Evolutionary conservation across 495 filamentous ascomycete genomes (phyloP).

Genomic region (Aspergillus mulundensis): DNA sequence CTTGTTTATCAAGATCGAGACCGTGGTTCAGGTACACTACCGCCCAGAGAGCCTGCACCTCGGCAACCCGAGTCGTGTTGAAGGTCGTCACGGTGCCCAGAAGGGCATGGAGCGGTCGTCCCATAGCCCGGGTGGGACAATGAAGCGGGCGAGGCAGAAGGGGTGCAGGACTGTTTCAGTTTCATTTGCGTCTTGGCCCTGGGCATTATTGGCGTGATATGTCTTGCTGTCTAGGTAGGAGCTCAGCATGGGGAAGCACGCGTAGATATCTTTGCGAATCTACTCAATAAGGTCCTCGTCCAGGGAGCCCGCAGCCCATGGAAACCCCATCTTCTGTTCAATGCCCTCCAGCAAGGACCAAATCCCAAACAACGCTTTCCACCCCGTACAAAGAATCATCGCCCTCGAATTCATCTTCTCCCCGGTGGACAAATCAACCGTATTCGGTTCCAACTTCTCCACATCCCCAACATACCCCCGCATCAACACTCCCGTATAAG

Average conservation of each 20-base stretch:
- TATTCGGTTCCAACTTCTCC: background rate
- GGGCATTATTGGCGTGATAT: conserved; percentile 2
- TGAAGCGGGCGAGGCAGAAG: conserved; percentile 61
- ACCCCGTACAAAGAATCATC: conserved; percentile 66
- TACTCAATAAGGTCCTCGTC: conserved; percentile 21
- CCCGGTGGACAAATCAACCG: background rate
- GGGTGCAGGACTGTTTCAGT: conserved; percentile 33
- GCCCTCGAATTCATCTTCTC: conserved; percentile 37
- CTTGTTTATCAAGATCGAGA: conserved; percentile 10
- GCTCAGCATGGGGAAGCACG: conserved; percentile 58
- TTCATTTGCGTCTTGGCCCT: conserved; percentile 29
- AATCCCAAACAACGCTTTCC: conserved; percentile 59
- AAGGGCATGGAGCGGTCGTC: conserved; percentile 60
- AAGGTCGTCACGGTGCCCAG: conserved; percentile 59
- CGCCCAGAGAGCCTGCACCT: conserved; percentile 70
- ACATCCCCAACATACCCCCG: conserved; percentile 62
- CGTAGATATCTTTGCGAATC: conserved; percentile 64
- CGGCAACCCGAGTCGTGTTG: conserved; percentile 54
- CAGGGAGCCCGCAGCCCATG: conserved; percentile 29
- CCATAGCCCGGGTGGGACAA: conserved; percentile 58
- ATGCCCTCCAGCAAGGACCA: conserved; percentile 55
- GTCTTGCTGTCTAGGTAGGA: background rate
- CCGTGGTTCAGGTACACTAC: conserved; percentile 55
- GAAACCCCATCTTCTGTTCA: conserved; percentile 36
- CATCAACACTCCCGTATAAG: conserved; percentile 53